phyloP scores from a whole-genome alignment of 2,329 filamentous ascomycete species.

The Fusarium tjaetaba region DNA sequence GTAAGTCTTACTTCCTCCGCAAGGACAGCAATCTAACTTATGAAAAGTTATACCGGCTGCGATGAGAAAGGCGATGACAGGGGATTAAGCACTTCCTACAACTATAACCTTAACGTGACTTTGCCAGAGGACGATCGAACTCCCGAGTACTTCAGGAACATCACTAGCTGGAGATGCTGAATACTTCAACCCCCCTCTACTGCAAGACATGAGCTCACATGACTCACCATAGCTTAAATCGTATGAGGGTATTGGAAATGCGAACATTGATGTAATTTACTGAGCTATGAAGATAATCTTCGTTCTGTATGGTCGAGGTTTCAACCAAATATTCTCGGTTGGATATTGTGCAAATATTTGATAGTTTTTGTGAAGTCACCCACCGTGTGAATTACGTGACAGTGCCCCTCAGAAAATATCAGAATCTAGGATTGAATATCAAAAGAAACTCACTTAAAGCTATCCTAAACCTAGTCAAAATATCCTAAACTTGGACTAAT shows the following conservation, averaged over 20 bases:
- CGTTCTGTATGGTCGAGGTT: background rate
- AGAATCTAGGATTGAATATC: too few relatives aligned
- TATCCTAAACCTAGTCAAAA: too few relatives aligned
- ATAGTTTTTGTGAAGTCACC: too few relatives aligned
- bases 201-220: background rate
- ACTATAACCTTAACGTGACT: background rate
- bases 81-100: accelerated
- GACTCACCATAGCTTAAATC: too few relatives aligned
- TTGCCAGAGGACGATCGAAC: background rate
- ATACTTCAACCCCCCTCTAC: background rate
- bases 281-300: background rate
- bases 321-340: too few relatives aligned
- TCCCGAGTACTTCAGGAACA: background rate
- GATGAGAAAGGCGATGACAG: background rate
- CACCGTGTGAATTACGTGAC: too few relatives aligned
- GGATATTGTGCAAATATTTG: too few relatives aligned
- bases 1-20: background rate
- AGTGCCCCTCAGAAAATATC: too few relatives aligned
- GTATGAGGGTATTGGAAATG: background rate
- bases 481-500: too few relatives aligned
- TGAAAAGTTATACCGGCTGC: background rate
- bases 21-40: background rate
- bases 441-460: too few relatives aligned
- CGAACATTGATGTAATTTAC: background rate
- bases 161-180: background rate